These are phyloP conservation scores for Mycosphaerella sp. DNA, from an alignment of 2,329 filamentous ascomycete species.

Conservation along the genomic window DNA sequence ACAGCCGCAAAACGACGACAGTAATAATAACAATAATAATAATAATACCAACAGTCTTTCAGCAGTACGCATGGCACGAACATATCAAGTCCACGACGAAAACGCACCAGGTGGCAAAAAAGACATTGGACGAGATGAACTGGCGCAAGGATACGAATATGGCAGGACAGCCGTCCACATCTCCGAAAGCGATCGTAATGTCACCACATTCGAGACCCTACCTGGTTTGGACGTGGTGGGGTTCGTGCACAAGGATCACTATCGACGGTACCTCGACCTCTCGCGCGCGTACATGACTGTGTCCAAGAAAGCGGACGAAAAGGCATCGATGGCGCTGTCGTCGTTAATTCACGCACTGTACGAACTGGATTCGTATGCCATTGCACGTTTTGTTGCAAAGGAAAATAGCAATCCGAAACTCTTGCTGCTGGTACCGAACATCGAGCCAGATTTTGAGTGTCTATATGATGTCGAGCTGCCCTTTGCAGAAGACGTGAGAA, in stretches of 20 bases:
- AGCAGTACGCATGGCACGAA: constrained; percentile 67
- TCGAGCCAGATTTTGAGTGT: constrained; percentile 74
- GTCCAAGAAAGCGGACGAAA: constrained; percentile 69
- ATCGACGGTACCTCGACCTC: constrained; percentile 78
- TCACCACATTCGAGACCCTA: constrained; percentile 76
- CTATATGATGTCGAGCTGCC: constrained; percentile 85
- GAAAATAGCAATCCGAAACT: constrained; percentile 72
- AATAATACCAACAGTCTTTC: constrained; percentile 46
- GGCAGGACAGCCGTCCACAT: constrained; percentile 88
- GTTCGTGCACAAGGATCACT: constrained; percentile 64
- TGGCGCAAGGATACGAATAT: constrained; percentile 93
- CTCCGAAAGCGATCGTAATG: constrained; percentile 73
- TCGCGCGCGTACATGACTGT: constrained; percentile 73
- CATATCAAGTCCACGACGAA: constrained; percentile 74
- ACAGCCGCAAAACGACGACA: constrained; percentile 37
- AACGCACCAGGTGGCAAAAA: constrained; percentile 68
- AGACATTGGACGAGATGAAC: constrained; percentile 71
- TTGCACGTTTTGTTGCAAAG: constrained; percentile 79
- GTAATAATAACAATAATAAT: constrained; percentile 16
- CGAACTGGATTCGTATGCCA: constrained; percentile 76
- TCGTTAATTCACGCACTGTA: constrained; percentile 82
- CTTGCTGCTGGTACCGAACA: constrained; percentile 69
- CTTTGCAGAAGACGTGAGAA: constrained; percentile 84
- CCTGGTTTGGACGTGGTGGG: constrained; percentile 76
- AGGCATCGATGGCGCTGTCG: constrained; percentile 75